A percentile compares a stretch with the other conserved stretches of the same genome.
These are phyloP conservation scores for Cladophialophora immunda DNA, from an alignment of 2,329 filamentous ascomycete species.

Conservation along the genomic window DNA sequence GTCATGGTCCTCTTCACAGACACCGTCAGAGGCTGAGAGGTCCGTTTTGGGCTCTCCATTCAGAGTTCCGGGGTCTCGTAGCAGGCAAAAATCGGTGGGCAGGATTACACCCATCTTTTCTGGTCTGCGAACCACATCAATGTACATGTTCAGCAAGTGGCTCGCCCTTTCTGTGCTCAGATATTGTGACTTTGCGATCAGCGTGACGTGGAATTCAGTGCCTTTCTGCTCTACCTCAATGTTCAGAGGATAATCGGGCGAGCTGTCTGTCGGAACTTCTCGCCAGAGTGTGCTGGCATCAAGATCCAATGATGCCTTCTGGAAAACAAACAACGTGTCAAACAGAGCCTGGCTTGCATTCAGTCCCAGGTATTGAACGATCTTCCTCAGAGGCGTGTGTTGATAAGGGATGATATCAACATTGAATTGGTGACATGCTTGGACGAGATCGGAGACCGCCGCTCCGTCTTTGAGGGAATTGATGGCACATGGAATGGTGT, in stretches of 20 bases:
- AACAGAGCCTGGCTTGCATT: slow-evolving; percentile 70
- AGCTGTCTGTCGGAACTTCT: slow-evolving; percentile 56
- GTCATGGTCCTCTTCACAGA: background rate
- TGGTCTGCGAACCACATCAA: slow-evolving; percentile 21
- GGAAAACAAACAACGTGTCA: slow-evolving; percentile 84
- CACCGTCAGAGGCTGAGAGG: background rate
- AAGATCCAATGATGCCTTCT: slow-evolving; percentile 56
- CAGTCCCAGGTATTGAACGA: slow-evolving; percentile 78
- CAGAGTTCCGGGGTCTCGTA: background rate
- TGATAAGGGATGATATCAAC: slow-evolving; percentile 74
- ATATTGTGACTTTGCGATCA: slow-evolving; percentile 66
- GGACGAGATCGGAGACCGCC: slow-evolving; percentile 69
- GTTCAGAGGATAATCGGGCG: slow-evolving; percentile 77
- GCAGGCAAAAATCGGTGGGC: slow-evolving; percentile 22
- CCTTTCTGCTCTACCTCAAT: slow-evolving; percentile 72
- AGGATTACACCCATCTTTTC: slow-evolving; percentile 15
- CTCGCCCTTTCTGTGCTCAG: slow-evolving; percentile 48
- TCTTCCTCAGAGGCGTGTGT: slow-evolving; percentile 78
- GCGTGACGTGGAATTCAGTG: slow-evolving; percentile 61
- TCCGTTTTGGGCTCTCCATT: background rate
- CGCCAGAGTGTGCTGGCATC: slow-evolving; percentile 62
- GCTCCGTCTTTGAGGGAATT: slow-evolving; percentile 50
- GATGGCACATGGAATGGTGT: slow-evolving; percentile 79
- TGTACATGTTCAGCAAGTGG: slow-evolving; percentile 55
- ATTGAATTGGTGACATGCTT: slow-evolving; percentile 75